Evolutionary conservation across 2,329 filamentous ascomycete species (phyloP), one percentile per base, ranked within the genome.

Genomic region (Diaporthe vaccinii): DNA sequence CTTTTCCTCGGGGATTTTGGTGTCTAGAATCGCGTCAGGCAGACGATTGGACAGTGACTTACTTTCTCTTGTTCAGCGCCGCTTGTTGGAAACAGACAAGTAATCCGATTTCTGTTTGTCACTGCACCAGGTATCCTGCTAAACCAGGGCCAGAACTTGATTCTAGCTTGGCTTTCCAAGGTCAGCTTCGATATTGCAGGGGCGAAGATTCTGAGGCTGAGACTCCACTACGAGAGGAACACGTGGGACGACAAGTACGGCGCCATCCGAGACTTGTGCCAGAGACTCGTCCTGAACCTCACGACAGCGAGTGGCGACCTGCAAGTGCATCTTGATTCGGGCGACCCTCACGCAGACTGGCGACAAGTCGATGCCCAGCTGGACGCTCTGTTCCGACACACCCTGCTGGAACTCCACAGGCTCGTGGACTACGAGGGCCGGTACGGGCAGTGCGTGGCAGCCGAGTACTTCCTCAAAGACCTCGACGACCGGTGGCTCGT

Each of bases 191-290:
- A 67, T 1, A 34, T 49, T 14, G 61, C 44, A 51, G 61, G 5
- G 10, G 17, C 17, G 36, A 51, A 51, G 10, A 51, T 67, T 9
- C 15, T 67, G 61, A 67, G 44, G 6, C 28, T 67, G 44, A 67
- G 61, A 46, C 61, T 67, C 17, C 61, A 67, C 44, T 49, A 67
- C 61, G 61, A 67, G 12, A 67, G 28, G 20, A 49, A n/a, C 22
- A 67, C 61, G 4, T 67, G 61, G 61, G 41, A 67, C 28, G 28
- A 36, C 4, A 67, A 51, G 20, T 67, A 67, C 22, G 6, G 12
- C 2, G 4, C 2, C 8, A 67, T 67, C 15, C 20, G 22, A n/a
- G 2, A 6, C 22, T 1, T 31, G 3, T 49, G 41, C 25, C 10
- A 51, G 20, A n/a, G 2, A 22, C n/a, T 49, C 22, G 3, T 12